Evolutionary conservation across 108 stramenopile genomes (phyloP).

Genomic region (Nannochloropsis oceanica): DNA sequence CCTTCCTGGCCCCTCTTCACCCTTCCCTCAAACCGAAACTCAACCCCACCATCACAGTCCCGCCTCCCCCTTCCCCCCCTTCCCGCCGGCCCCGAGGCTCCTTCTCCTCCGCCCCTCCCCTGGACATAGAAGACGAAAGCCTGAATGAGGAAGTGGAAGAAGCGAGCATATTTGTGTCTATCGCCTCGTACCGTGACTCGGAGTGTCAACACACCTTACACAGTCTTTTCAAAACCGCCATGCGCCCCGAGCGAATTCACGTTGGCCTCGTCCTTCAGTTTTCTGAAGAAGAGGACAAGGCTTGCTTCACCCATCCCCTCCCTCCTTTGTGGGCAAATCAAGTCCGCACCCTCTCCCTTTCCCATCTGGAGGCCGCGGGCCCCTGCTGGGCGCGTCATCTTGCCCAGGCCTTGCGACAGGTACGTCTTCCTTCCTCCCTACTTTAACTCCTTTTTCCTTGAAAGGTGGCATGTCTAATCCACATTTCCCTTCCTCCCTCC

Average conservation of each 20-base stretch:
- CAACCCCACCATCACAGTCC: too few relatives aligned
- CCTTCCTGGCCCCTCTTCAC: too few relatives aligned
- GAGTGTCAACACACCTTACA: constrained; percentile 54
- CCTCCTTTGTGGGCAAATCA: constrained; percentile 45
- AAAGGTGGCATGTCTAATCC: too few relatives aligned
- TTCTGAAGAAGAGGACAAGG: constrained; percentile 20
- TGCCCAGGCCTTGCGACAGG: constrained; percentile 54
- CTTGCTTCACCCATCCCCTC: constrained; percentile 46
- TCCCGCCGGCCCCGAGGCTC: background rate
- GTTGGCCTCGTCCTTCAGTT: constrained; percentile 57
- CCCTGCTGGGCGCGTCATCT: constrained; percentile 63
- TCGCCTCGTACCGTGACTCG: constrained; percentile 62
- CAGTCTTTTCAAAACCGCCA: constrained; percentile 47
- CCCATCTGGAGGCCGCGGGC: constrained; percentile 48
- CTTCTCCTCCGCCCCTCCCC: background rate
- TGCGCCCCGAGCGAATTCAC: constrained; percentile 44
- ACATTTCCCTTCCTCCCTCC: too few relatives aligned
- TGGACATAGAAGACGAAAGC: too few relatives aligned
- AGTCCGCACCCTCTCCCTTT: constrained; percentile 51
- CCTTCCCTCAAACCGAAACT: too few relatives aligned
- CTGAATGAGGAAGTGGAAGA: background rate
- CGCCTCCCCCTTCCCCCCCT: too few relatives aligned
- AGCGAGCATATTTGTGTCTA: constrained; percentile 56
- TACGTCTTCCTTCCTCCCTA: too few relatives aligned
- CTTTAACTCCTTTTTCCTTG: too few relatives aligned